phyloP scores from a whole-genome alignment of 768 basidiomycete genomes.

The Lactarius psammicola region DNA sequence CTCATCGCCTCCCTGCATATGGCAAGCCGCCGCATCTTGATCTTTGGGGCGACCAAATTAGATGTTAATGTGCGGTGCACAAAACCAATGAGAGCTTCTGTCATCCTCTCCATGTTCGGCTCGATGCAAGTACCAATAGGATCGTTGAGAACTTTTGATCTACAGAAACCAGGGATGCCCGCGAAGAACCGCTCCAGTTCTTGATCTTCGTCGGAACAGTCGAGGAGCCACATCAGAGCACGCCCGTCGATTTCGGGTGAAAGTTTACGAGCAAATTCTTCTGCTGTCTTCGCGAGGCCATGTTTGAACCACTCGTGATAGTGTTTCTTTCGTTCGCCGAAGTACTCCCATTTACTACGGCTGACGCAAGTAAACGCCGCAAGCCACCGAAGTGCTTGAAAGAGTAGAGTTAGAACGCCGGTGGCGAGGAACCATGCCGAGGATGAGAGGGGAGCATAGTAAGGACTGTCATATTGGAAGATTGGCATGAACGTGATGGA shows the following conservation, averaged over 20 bases:
- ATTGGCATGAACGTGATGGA: slow-evolving; percentile 3
- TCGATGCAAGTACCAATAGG: background rate
- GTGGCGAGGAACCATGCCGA: background rate
- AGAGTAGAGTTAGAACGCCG: background rate
- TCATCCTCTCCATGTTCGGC: background rate
- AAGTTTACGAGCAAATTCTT: background rate
- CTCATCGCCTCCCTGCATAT: background rate
- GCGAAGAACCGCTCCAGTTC: background rate
- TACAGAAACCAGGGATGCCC: background rate
- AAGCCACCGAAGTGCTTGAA: background rate
- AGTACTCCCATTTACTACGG: background rate
- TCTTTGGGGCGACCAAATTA: background rate
- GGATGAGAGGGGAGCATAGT: background rate
- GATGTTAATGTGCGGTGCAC: background rate
- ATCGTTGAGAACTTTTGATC: background rate
- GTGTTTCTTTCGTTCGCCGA: background rate
- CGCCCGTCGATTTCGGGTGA: background rate
- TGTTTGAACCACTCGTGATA: background rate
- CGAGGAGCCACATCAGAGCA: background rate
- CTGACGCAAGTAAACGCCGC: background rate
- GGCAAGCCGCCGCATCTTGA: background rate
- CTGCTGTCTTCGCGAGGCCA: background rate
- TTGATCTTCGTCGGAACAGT: background rate
- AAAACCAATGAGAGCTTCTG: background rate
- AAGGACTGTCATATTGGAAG: too few species aligned